Base-by-base conservation (phyloP, 257 asterid genomes). In the Gentiana dahurica region DNA sequence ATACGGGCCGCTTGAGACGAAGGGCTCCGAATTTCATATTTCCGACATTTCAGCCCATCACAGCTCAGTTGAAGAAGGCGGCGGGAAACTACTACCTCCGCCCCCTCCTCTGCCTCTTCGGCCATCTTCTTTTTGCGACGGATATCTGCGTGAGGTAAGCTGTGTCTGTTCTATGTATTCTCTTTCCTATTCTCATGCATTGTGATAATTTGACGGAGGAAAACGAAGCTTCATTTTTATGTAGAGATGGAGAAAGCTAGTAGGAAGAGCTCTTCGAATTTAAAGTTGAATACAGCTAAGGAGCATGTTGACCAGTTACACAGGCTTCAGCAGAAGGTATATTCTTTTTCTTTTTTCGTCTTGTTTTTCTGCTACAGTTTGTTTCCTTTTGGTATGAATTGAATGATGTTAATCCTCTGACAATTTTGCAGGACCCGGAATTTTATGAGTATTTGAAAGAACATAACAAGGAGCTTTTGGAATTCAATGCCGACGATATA, bases 371-470 rank as follows among this genome's bases (percentile, higher is more conserved):
- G 43, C 58, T 3, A 33, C 13, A 10, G 11, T 0, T 15, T 5
- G 1, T n/a, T 5, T 58, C 5, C 4, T 34, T 46, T 59, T 59
- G 35, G 15, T 46, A 4, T 48, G 10, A 4, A 38, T 37, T 57
- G 32, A 32, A 52, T 47, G 34, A 2, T 62, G 53, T 6, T 58
- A n/a, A 37, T 51, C 46, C 47, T 8, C 24, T 44, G 39, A 52
- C 59, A 68, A 62, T 34, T 68, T 15, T 78, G 68, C 84, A 88
- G 97, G 94, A 92, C 58, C 97, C 95, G 0, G 99, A 85, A 75
- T 92, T 88, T 64, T 88, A 75, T 63, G 86, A 85, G 67, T 88
- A 73, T 77, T 80, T 92, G 80, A 73, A 88, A 73, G 94, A 85
- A 75, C 83, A 83, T 53, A 91, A 88, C 67, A 68, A 81, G 73